Evolutionary conservation across 768 basidiomycete species (phyloP), one percentile per base, ranked within the genome.

Genomic region (Tylopilus sp.): DNA sequence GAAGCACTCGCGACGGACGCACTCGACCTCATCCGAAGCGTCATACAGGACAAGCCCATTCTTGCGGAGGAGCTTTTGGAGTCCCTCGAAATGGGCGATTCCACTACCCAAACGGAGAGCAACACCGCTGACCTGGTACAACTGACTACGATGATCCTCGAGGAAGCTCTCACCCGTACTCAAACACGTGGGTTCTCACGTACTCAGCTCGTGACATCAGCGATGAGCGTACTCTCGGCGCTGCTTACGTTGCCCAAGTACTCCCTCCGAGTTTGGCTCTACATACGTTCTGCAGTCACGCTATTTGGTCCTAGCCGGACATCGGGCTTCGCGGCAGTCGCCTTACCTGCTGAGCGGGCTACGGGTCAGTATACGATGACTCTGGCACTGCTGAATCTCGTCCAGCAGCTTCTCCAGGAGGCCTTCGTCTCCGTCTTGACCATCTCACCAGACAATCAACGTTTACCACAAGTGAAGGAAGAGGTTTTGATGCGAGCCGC

Each of bases 241-340:
- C 76, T 95, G 26, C 77, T 94, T 31, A 80, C 83, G 1, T 71
- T 89, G 12, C 88, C 88, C 1, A 76, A 74, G 40, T 86, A 86
- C 61, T 87, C 89, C n/a, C 81, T 82, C 57, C 79, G 87, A 2
- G 88, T 95, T 21, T 95, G 92, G 93, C 73, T 92, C 10, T 94
- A 88, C 60, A 79, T 95, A 18, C 84, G 91, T 12, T 87, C 88
- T 6, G 87, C 91, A 0, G 74, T 79, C 0, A 78, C 83, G 20
- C 76, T 97, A 23, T 91, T 95, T 59, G 86, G 88, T 17, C 75
- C 82, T 6, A 82, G 81, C 22, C 74, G 74, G 40, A 50, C 64
- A 0, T 69, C 75, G 26, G 83, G 80, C 10, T 80, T 81, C 53
- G 81, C 81, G 5, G 81, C 85, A 4, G 74, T 79, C 39, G 80